Percentiles rank a stretch among this genome's conserved stretches.
Conservation (phyloP, 116 monocot species). For the Trichopus zeylanicus region DNA sequence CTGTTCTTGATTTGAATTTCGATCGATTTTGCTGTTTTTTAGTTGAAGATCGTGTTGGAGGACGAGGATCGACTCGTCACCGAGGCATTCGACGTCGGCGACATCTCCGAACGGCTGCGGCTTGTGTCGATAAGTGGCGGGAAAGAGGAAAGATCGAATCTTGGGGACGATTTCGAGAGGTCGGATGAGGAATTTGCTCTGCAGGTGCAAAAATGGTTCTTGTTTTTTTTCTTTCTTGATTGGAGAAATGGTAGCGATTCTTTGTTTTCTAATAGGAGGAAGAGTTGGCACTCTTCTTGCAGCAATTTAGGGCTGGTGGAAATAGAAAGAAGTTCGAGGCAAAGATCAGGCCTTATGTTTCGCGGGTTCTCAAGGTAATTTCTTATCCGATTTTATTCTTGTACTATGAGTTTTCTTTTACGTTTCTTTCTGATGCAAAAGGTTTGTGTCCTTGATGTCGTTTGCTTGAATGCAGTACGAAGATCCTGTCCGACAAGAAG, state of each 20-base stretch:
- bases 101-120: conserved; percentile 47
- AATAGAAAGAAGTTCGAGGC: conserved; percentile 41
- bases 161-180: conserved; percentile 8
- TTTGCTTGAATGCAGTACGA: conserved; percentile 49
- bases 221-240: background rate
- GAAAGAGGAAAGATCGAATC: conserved; percentile 2
- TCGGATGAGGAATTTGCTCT: conserved; percentile 87
- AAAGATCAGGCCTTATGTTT: conserved; percentile 38
- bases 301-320: conserved; percentile 27
- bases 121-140: conserved; percentile 39
- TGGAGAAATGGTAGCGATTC: background rate
- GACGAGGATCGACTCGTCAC: conserved; percentile 25
- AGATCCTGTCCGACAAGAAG: conserved; percentile 56
- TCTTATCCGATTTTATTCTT: background rate
- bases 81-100: conserved; percentile 53
- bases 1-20: background rate
- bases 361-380: conserved; percentile 60
- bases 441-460: background rate
- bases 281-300: conserved; percentile 73
- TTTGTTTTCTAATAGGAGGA: conserved; percentile 47
- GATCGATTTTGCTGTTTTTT: background rate
- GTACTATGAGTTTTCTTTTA: background rate
- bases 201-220: conserved; percentile 31
- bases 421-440: background rate
- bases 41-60: conserved; percentile 41